Conservation (phyloP, 129 eudicot genomes). For the Flaveria robusta region DNA sequence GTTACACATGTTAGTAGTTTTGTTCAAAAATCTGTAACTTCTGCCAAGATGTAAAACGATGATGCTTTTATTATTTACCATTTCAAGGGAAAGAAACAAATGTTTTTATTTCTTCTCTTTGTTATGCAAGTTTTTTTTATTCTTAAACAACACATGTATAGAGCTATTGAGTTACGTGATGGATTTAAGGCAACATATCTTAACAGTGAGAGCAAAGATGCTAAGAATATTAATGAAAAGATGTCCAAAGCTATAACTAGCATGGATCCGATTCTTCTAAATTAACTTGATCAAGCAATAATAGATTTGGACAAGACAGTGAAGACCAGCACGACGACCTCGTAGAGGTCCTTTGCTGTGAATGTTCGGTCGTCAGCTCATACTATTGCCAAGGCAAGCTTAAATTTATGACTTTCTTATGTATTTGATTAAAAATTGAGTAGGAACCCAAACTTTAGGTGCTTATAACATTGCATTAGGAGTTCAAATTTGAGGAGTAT, state of each 20-base stretch:
- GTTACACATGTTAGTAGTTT: not conserved
- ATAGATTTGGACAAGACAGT: slow-evolving; percentile 94
- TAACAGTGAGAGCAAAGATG: slow-evolving; percentile 82
- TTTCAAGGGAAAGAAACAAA: too few species aligned
- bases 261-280: slow-evolving; percentile 96
- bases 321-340: too few species aligned
- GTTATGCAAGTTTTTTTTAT: not conserved
- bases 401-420: too few species aligned
- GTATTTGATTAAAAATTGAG: too few species aligned
- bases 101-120: not conserved
- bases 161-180: slow-evolving; percentile 92
- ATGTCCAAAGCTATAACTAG: slow-evolving; percentile 88
- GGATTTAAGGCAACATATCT: slow-evolving; percentile 83
- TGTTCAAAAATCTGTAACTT: not conserved
- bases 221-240: slow-evolving; percentile 80
- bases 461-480: too few species aligned
- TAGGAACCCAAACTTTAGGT: too few species aligned
- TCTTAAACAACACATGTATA: slow-evolving; percentile 58
- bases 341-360: too few species aligned
- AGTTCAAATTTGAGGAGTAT: too few species aligned
- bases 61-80: not conserved
- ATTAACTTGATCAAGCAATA: slow-evolving; percentile 92
- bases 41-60: not conserved
- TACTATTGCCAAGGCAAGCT: too few species aligned
- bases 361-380: too few species aligned